phyloP scores from a whole-genome alignment of 2,329 filamentous ascomycete species.

The Didymella pinodella region DNA sequence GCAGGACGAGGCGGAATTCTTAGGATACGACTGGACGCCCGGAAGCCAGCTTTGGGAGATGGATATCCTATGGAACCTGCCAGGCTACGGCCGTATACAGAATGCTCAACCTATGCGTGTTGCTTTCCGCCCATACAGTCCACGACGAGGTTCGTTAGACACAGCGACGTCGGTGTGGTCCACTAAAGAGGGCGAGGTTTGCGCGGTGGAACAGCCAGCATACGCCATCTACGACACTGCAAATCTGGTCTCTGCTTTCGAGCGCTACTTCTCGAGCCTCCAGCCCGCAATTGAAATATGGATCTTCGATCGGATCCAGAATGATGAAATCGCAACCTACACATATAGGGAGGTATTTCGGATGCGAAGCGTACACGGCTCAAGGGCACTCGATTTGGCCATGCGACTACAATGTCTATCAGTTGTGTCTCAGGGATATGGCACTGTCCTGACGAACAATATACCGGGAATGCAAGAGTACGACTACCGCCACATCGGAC shows the following conservation, averaged over 20 bases:
- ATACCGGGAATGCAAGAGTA: constrained; percentile 45
- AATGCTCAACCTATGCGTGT: constrained; percentile 37
- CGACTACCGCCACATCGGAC: constrained; percentile 42
- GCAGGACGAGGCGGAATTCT: constrained; percentile 45
- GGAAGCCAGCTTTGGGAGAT: constrained; percentile 39
- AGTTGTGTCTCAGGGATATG: constrained; percentile 49
- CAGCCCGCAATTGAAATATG: constrained; percentile 43
- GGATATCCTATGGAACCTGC: constrained; percentile 48
- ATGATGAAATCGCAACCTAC: constrained; percentile 40
- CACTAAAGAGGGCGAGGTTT: constrained; percentile 39
- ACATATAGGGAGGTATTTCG: constrained; percentile 47
- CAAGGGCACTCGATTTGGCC: constrained; percentile 40
- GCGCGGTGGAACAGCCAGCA: constrained; percentile 41
- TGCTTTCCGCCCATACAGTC: constrained; percentile 40
- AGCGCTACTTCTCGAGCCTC: constrained; percentile 39
- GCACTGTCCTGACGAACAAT: constrained; percentile 43
- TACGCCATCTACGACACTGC: constrained; percentile 48
- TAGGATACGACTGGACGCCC: constrained; percentile 41
- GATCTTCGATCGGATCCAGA: constrained; percentile 41
- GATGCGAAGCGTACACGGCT: constrained; percentile 32
- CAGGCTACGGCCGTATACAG: constrained; percentile 43
- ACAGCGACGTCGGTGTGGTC: constrained; percentile 42
- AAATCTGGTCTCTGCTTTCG: constrained; percentile 36
- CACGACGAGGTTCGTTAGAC: constrained; percentile 39
- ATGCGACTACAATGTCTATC: constrained; percentile 48